Conservation (phyloP, 176 grass and related monocot genomes). For the Oryza coarctata region DNA sequence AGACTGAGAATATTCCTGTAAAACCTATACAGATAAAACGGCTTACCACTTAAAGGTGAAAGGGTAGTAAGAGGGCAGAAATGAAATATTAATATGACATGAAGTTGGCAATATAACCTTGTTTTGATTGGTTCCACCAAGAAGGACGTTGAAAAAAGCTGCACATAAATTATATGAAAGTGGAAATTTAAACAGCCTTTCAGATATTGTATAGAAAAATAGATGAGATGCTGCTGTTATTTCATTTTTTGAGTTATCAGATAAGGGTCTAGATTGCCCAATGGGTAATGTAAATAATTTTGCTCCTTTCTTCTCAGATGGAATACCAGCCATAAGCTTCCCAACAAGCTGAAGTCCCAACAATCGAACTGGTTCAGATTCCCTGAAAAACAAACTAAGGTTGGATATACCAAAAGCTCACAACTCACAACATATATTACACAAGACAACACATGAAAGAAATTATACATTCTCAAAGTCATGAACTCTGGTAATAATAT, state of each 20-base stretch:
- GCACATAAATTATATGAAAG: conserved; percentile 64
- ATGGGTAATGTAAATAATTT: conserved; percentile 60
- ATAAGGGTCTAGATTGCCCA: conserved; percentile 48
- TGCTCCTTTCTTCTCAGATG: conserved; percentile 59
- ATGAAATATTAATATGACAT: not conserved
- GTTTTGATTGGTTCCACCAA: conserved; percentile 74
- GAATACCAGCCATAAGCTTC: conserved; percentile 67
- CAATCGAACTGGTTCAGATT: conserved; percentile 67
- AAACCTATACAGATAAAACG: conserved; percentile 43
- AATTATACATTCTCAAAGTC: not conserved
- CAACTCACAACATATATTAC: conserved; percentile 1
- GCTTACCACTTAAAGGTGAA: conserved; percentile 6
- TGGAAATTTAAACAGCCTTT: conserved; percentile 64
- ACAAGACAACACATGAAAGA: conserved; percentile 23
- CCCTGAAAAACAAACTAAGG: conserved; percentile 44
- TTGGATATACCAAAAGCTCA: conserved; percentile 21
- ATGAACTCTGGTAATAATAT: conserved; percentile 20
- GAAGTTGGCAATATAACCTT: conserved; percentile 41
- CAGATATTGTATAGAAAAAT: conserved; percentile 64
- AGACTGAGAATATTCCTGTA: conserved; percentile 49
- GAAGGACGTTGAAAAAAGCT: conserved; percentile 71
- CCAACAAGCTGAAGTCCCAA: conserved; percentile 72
- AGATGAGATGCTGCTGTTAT: conserved; percentile 34
- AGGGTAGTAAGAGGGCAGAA: not conserved
- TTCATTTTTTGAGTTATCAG: conserved; percentile 55